Evolutionary conservation across 768 basidiomycete genomes (phyloP).

Genomic region (Termitomyces sp.): DNA sequence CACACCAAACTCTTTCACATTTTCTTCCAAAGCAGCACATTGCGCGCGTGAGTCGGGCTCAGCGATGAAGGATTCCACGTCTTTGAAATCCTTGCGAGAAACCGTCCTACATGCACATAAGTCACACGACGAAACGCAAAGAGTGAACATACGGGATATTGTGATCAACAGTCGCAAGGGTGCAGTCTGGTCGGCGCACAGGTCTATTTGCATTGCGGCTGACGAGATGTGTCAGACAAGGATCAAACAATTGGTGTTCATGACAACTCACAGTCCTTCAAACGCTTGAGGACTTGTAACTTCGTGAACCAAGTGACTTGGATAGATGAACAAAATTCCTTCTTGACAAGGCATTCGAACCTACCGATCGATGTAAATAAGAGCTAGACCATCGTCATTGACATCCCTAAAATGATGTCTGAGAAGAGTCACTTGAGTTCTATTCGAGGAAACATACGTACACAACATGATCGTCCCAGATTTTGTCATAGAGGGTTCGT

Average conservation of each 20-base stretch:
- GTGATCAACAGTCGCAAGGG: slow-evolving; percentile 85
- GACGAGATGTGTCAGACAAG: slow-evolving; percentile 11
- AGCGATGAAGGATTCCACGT: slow-evolving; percentile 65
- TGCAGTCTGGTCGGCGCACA: slow-evolving; percentile 84
- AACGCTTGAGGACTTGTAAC: slow-evolving; percentile 94
- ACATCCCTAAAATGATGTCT: slow-evolving; percentile 41
- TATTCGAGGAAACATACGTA: slow-evolving; percentile 28
- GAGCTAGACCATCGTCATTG: slow-evolving; percentile 70
- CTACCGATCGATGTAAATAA: slow-evolving; percentile 81
- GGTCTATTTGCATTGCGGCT: slow-evolving; percentile 70
- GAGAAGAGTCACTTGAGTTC: not conserved
- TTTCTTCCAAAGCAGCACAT: slow-evolving; percentile 77
- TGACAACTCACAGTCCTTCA: slow-evolving; percentile 63
- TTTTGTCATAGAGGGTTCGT: slow-evolving; percentile 95
- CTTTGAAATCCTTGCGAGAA: slow-evolving; percentile 70
- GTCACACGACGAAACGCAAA: not conserved
- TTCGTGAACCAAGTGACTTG: slow-evolving; percentile 72
- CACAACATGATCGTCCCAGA: slow-evolving; percentile 97
- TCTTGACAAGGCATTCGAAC: slow-evolving; percentile 7
- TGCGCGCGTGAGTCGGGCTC: slow-evolving; percentile 86
- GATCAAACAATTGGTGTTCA: not conserved
- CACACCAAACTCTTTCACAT: slow-evolving; percentile 87
- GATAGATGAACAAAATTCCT: not conserved
- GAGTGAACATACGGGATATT: slow-evolving; percentile 66
- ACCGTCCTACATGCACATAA: slow-evolving; percentile 43